Conservation (phyloP, 768 basidiomycete genomes). For the Lactarius tabidus region DNA sequence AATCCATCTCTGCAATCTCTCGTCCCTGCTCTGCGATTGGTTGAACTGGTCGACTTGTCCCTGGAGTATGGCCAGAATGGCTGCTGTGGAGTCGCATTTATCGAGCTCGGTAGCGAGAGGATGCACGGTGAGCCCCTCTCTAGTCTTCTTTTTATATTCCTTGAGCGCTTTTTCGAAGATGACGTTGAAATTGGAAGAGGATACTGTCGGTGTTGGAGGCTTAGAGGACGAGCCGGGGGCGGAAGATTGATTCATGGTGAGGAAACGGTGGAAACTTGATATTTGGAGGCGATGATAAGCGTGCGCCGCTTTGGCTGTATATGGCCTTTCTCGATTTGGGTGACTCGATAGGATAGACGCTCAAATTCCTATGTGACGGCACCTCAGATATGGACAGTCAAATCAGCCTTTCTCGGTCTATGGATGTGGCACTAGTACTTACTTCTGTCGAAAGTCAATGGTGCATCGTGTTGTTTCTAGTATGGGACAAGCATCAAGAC, state of each 20-base stretch:
- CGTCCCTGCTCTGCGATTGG: neutral
- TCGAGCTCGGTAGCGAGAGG: neutral
- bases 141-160: neutral
- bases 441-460: too few relatives aligned
- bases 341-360: too few relatives aligned
- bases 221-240: neutral
- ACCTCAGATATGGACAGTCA: too few relatives aligned
- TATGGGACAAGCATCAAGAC: too few relatives aligned
- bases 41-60: neutral
- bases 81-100: neutral
- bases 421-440: too few relatives aligned
- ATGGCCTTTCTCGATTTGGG: too few relatives aligned
- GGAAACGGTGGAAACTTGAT: too few relatives aligned
- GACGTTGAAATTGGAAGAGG: neutral
- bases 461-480: too few relatives aligned
- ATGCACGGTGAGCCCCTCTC: neutral
- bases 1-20: neutral
- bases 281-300: too few relatives aligned
- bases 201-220: neutral
- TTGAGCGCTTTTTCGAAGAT: neutral
- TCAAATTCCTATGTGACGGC: too few relatives aligned
- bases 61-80: neutral
- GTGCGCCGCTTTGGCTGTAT: too few relatives aligned
- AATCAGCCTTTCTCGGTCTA: too few relatives aligned
- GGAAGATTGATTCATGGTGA: neutral